Base-by-base conservation (phyloP, 179 eudicot genomes). In the Vitellaria paradoxa region DNA sequence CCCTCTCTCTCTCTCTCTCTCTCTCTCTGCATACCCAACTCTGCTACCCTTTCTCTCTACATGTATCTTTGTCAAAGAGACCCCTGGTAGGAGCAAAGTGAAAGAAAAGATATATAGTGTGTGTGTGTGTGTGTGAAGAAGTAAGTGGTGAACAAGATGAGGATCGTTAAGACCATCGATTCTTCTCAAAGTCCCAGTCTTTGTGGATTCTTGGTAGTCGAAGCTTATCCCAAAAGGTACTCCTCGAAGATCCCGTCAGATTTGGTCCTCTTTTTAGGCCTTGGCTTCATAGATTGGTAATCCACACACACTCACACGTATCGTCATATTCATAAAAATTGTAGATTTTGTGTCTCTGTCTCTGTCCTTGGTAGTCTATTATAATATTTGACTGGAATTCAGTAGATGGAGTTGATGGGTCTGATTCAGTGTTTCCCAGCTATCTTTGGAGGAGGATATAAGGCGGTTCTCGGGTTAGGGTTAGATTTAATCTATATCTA, bases 261-360 rank as follows among this genome's bases (percentile, higher is more conserved):
- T 82, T 82, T 84, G 77, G 87, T 82, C 56, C 87, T 86, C 30
- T 86, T 86, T 77, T 50, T 84, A 68, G 87, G 89, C 70, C 87
- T 86, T 80, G 89, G 89, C 42, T 86, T 86, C 85, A 86, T 86
- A 30, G 87, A 86, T 75, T 86, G 89, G 89, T 86, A 84, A 50
- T 40, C 15, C 10, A 17, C 14, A 55, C 14, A 55, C 17, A 30
- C 15, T 18, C 40, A 63, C 23, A 30, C 37, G 21, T 8, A 63
- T 21, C 12, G 12, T 26, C n/a, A 5, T 14, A 3, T 45, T 3
- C n/a, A 30, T 65, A 65, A 8, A 65, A 65, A 65, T 17, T 17
- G 6, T 26, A 30, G 21, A 56, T 72, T 17, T 8, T 23, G 23
- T 30, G 0, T 20, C 15, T 73, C 42, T 72, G 0, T 52, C 65